Evolutionary conservation across 2,329 filamentous ascomycete species (phyloP).

Genomic region (Cryphonectria radicalis): DNA sequence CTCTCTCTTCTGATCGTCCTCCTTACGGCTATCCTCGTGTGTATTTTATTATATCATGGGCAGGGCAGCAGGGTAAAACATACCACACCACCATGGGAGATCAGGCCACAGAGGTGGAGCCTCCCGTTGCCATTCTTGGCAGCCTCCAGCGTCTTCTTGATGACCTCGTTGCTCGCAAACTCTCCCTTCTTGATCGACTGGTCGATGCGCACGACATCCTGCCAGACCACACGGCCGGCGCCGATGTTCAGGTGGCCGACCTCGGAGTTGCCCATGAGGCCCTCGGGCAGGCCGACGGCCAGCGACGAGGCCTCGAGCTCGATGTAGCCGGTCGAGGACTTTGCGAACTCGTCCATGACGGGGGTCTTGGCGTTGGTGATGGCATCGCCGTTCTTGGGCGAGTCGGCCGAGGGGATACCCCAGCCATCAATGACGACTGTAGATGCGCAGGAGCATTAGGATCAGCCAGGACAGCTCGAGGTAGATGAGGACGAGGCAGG

Average conservation of each 20-base stretch:
- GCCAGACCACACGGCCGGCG: conserved; percentile 96
- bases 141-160: conserved; percentile 75
- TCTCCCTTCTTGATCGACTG: conserved; percentile 86
- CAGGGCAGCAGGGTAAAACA: conserved; percentile 35
- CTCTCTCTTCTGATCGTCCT: background rate
- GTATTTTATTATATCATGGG: background rate
- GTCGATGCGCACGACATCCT: conserved; percentile 96
- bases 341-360: conserved; percentile 89
- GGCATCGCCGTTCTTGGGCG: conserved; percentile 88
- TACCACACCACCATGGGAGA: conserved; percentile 93
- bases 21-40: background rate
- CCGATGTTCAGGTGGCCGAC: conserved; percentile 99
- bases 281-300: conserved; percentile 93
- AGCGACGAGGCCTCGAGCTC: conserved; percentile 95
- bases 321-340: conserved; percentile 81
- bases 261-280: conserved; percentile 98
- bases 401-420: conserved; percentile 82
- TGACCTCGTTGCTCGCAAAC: conserved; percentile 74
- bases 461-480: conserved; percentile 65
- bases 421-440: conserved; percentile 98
- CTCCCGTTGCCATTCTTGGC: conserved; percentile 89
- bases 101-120: conserved; percentile 87
- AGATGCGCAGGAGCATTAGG: conserved; percentile 54
- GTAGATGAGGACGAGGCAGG: conserved; percentile 59
- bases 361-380: conserved; percentile 93